These are phyloP conservation scores for Cordyceps fumosorosea DNA, from an alignment of 2,329 filamentous ascomycete species.

Conservation along the genomic window DNA sequence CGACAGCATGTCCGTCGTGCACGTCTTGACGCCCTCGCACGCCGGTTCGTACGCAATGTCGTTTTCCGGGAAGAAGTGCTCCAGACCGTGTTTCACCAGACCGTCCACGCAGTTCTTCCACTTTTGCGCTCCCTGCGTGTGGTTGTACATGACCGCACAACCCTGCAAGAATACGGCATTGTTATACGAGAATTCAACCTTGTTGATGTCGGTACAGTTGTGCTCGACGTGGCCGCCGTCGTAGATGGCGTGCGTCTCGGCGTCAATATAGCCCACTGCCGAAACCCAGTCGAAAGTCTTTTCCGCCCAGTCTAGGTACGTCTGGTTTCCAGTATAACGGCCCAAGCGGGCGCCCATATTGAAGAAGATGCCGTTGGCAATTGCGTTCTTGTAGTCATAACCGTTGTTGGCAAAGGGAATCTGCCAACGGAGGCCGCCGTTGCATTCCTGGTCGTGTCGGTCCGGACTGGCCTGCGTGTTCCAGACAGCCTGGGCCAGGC, in stretches of 20 bases:
- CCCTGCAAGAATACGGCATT: slow-evolving; percentile 52
- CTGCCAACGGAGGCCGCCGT: slow-evolving; percentile 68
- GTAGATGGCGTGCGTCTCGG: slow-evolving; percentile 50
- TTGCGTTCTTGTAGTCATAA: slow-evolving; percentile 67
- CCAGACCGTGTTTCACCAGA: slow-evolving; percentile 29
- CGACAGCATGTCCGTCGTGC: slow-evolving; percentile 56
- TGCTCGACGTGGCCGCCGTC: slow-evolving; percentile 48
- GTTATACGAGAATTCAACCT: slow-evolving; percentile 55
- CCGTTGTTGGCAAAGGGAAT: slow-evolving; percentile 68
- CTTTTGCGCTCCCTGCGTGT: slow-evolving; percentile 32
- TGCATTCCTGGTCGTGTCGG: slow-evolving; percentile 51
- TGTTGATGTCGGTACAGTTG: slow-evolving; percentile 50
- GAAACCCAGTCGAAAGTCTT: slow-evolving; percentile 58
- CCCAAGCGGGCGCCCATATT: slow-evolving; percentile 63
- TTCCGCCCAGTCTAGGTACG: slow-evolving; percentile 58
- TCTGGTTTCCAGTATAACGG: slow-evolving; percentile 59
- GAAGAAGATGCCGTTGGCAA: slow-evolving; percentile 58
- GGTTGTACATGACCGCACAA: slow-evolving; percentile 58
- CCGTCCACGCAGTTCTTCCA: slow-evolving; percentile 47
- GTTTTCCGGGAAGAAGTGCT: slow-evolving; percentile 44
- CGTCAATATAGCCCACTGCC: slow-evolving; percentile 51
- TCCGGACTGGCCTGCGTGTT: slow-evolving; percentile 47
- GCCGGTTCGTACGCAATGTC: slow-evolving; percentile 54
- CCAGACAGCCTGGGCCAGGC: slow-evolving; percentile 58
- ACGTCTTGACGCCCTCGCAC: slow-evolving; percentile 49